Evolutionary conservation across 768 basidiomycete genomes (phyloP).

Genomic region (Kwoniella europaea): DNA sequence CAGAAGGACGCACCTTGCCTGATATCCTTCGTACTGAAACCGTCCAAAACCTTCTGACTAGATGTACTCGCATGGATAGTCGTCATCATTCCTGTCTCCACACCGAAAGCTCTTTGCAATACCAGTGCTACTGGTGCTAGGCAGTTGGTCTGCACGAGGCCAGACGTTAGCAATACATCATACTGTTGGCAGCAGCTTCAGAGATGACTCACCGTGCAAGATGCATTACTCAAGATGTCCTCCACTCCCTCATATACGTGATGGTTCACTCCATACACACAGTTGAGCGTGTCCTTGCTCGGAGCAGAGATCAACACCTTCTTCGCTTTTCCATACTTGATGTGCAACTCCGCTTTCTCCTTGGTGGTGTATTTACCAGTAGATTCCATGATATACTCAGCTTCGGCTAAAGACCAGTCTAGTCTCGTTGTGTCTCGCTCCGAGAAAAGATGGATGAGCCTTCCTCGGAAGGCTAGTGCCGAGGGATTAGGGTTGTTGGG

Average conservation of each 20-base stretch:
- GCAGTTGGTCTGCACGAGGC: slow-evolving; percentile 53
- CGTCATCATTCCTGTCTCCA: slow-evolving; percentile 58
- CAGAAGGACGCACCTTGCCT: slow-evolving; percentile 34
- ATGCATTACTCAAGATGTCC: slow-evolving; percentile 56
- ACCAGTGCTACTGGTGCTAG: slow-evolving; percentile 58
- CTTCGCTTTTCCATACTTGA: slow-evolving; percentile 51
- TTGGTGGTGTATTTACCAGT: slow-evolving; percentile 56
- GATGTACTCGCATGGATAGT: slow-evolving; percentile 58
- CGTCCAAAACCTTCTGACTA: slow-evolving; percentile 57
- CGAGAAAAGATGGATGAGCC: slow-evolving; percentile 50
- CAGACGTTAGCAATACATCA: not conserved
- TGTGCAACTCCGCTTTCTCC: slow-evolving; percentile 49
- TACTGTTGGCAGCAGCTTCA: no score
- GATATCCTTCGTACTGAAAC: slow-evolving; percentile 55
- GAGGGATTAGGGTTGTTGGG: slow-evolving; percentile 40
- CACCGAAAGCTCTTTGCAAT: slow-evolving; percentile 54
- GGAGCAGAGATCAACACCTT: slow-evolving; percentile 59
- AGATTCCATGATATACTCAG: slow-evolving; percentile 56
- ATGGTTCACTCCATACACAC: slow-evolving; percentile 58
- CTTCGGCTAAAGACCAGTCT: slow-evolving; percentile 53
- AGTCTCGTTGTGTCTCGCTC: slow-evolving; percentile 53
- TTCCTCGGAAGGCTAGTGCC: slow-evolving; percentile 38
- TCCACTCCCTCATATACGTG: slow-evolving; percentile 38
- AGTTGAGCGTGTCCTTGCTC: slow-evolving; percentile 46
- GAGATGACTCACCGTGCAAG: slow-evolving; percentile 51